Base-by-base conservation (phyloP, 2,329 filamentous ascomycete species). In the Cytospora chrysosperma region DNA sequence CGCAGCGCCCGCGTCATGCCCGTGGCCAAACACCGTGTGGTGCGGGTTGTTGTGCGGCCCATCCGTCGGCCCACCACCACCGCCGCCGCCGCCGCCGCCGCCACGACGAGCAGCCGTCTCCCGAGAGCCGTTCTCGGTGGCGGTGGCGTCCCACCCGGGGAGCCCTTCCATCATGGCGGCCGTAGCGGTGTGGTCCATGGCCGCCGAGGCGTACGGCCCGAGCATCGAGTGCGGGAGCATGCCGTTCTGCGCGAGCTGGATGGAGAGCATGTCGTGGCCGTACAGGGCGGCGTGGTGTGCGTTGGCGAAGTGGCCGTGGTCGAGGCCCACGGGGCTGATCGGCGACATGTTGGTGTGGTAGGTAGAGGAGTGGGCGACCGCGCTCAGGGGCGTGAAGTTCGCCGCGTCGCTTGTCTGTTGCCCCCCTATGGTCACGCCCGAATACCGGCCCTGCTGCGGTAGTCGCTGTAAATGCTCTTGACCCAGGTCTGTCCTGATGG, bases 191-290 rank as follows among this genome's bases (percentile, higher is more conserved):
- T 73, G 76, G 73, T 87, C 76, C 69, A 85, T 74, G 32, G 79
- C 82, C 10, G 81, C 79, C 0, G 73, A 73, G 34, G 51, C 58
- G 40, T 52, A 64, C 51, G 43, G 77, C 72, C 86, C 76, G 69
- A 86, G 74, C 34, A 79, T 82, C 9, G 81, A 79, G 71, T 91
- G 87, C 12, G 88, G 87, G 28, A 92, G 77, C 59, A 87, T 81
- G 2, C 77, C 78, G 64, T 79, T 77, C 62, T 80, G 80, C 69
- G 81, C 26, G 77, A 88, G 75, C 4, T 79, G 79, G 66, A 85
- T 75, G 6, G 78, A 74, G n/a, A 87, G 78, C 43, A 88, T 72
- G 70, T 87, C 79, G 56, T 79, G 77, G 10, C 82, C 75, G 69
- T 82, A 85, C 63, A 83, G 79, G 6, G 69, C 72, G 28, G 28